Evolutionary conservation across 2,329 filamentous ascomycete species (phyloP), one percentile per base, ranked within the genome.

Genomic region (Trichophyton schoenleinii): DNA sequence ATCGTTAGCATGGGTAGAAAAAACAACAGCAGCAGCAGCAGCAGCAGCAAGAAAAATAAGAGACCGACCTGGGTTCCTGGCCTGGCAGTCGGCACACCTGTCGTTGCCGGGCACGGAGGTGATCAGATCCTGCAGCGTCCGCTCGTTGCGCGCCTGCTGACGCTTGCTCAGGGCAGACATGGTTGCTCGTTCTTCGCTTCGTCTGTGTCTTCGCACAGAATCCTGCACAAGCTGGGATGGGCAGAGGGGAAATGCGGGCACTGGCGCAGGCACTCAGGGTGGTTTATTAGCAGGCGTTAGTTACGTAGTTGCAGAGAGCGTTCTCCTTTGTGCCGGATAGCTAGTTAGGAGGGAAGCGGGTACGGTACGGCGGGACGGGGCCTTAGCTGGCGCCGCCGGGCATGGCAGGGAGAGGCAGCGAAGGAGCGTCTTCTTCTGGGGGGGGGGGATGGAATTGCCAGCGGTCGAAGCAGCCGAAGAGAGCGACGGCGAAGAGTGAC

Each of bases 71-170:
- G 94, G 94, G 75, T 96, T 97, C 73, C 86, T 85, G 64, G 90
- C 87, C 71, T 86, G 83, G 77, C 94, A 99, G 77, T 99, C 94
- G 65, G 94, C 94, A 78, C 94, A 99, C 70, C 85, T 80, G 72
- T 94, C 91, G 78, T 99, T 99, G 63, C 94, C 94, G 7, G 91
- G 83, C 8, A 95, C 81, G 42, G 80, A 84, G 67, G 88, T 88
- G 67, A 97, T 87, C 65, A 99, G 83, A 57, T 97, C 92, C 71
- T 96, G 90, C 67, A 99, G 81, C 61, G 84, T 80, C 72, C 89
- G 89, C 79, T 99, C 94, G 75, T 99, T 96, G 77, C 94, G 91
- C 80, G 88, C 90, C 81, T 96, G 92, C 79, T 96, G 90, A 77
- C 94, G 90, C 82, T 97, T 99, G 80, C 87, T 96, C 73, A 95